Percentiles rank a stretch among this genome's conserved stretches.
These are phyloP conservation scores for Lactarius indigo DNA, from an alignment of 768 basidiomycete species.

Conservation along the genomic window DNA sequence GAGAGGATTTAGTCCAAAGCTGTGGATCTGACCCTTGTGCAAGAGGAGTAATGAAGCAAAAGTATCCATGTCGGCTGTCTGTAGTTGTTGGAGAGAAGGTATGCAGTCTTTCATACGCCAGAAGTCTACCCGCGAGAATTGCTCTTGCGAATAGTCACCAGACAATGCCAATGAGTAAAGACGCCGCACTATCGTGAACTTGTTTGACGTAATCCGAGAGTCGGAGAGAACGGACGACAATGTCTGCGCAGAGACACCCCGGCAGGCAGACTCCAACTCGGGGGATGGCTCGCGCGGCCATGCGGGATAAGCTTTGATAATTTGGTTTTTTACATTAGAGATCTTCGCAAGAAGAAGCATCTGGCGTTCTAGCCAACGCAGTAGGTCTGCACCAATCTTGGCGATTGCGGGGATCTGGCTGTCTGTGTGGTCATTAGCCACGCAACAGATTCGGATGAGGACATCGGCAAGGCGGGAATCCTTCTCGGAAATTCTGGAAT, in stretches of 20 bases:
- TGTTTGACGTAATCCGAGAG: conserved; percentile 60
- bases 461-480: conserved; percentile 60
- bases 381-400: conserved; percentile 45
- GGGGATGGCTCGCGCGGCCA: conserved; percentile 68
- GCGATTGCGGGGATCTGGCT: conserved; percentile 32
- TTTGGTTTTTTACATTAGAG: conserved; percentile 38
- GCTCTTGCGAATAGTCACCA: conserved; percentile 37
- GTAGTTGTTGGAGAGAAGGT: conserved; percentile 50
- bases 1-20: conserved; percentile 53
- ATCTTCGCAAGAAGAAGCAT: conserved; percentile 41
- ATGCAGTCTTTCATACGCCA: conserved; percentile 84
- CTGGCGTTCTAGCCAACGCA: conserved; percentile 62
- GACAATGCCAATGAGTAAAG: conserved; percentile 48
- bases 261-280: conserved; percentile 42
- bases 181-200: conserved; percentile 70
- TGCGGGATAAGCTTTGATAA: conserved; percentile 58
- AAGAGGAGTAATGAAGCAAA: conserved; percentile 63
- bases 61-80: conserved; percentile 64
- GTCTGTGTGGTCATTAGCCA: conserved; percentile 52
- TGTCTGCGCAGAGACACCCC: conserved; percentile 44
- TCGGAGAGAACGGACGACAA: conserved; percentile 57
- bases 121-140: conserved; percentile 62
- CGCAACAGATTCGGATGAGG: conserved; percentile 63
- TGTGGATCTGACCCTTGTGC: conserved; percentile 57
- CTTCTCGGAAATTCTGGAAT: conserved; percentile 38